Evolutionary conservation across 208 protist species (phyloP).

Genomic region (Angomonas ambiguus): DNA sequence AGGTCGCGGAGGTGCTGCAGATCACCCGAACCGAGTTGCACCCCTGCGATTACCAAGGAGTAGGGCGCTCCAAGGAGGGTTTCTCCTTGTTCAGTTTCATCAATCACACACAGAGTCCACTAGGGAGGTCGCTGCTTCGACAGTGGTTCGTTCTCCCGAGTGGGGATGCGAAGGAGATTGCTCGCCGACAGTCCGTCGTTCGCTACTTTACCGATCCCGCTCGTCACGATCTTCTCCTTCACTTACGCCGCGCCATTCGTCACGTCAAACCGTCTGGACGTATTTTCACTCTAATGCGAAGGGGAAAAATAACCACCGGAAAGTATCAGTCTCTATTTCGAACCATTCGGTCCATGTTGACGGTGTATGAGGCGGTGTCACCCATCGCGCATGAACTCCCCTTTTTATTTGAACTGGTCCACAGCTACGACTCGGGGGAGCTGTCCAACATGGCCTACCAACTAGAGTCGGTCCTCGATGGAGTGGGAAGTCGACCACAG

Average conservation of each 20-base stretch:
- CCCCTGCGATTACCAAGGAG: conserved; percentile 69
- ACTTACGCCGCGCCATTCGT: conserved; percentile 48
- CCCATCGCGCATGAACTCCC: conserved; percentile 39
- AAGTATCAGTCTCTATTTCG: conserved; percentile 66
- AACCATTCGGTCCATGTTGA: conserved; percentile 36
- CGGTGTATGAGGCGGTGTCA: conserved; percentile 33
- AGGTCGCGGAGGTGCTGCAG: conserved; percentile 51
- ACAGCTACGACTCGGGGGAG: conserved; percentile 27
- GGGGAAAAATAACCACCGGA: conserved; percentile 34
- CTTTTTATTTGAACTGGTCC: conserved; percentile 30
- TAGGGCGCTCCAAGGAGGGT: conserved; percentile 75
- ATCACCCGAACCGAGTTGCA: conserved; percentile 70
- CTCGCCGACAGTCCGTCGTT: conserved; percentile 53
- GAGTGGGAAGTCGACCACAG: conserved; percentile 1
- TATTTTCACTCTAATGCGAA: conserved; percentile 71
- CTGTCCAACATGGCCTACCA: conserved; percentile 26
- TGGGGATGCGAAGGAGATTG: conserved; percentile 47
- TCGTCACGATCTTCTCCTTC: conserved; percentile 36
- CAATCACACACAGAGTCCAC: conserved; percentile 37
- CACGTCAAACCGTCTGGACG: conserved; percentile 35
- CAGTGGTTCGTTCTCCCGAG: conserved; percentile 75
- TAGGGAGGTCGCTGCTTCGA: conserved; percentile 55
- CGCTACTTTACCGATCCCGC: conserved; percentile 47
- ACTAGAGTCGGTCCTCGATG: conserved; percentile 18
- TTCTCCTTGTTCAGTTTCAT: conserved; percentile 71